Base-by-base conservation (phyloP, 495 filamentous ascomycete species). In the Penicillium soppii region DNA sequence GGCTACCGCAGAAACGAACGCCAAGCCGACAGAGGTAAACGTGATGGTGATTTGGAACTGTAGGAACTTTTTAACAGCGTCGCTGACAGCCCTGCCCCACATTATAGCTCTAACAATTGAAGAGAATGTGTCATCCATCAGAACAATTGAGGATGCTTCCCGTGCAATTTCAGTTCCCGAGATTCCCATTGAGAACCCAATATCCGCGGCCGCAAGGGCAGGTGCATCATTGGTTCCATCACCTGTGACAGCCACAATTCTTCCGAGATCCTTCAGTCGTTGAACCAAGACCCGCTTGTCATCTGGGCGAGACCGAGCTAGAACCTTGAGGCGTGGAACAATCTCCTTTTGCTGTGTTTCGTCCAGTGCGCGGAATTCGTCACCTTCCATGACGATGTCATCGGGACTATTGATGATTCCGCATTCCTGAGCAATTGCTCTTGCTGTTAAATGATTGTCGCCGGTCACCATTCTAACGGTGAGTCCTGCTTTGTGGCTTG, bases 141-240 rank as follows among this genome's bases (percentile, higher is more conserved):
- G 69, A 52, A 91, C 85, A 54, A 91, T 91, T 12, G 85, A 82
- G 12, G 88, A 89, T 17, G 88, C 87, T 58, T 90, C 88, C 58
- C 89, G 89, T 10, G 88, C 87, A 21, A 91, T 85, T 58, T 91
- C 88, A 26, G 88, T 91, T 39, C 87, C 87, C 20, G 86, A 78
- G 40, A 90, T 89, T 39, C 87, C 87, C 87, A 91, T 91, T 36
- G 88, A 89, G 70, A 91, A 91, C 8, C 87, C 88, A 30, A 91
- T 84, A 65, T 91, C 88, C 29, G 87, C 86, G 55, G 80, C 79
- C 65, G 86, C 88, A 29, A 91, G 75, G 23, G 87, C 87, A 8
- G 87, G 87, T 1, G 84, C 87, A 64, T 91, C 87, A 59, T 91
- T 91, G 46, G 87, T 91, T 15, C 87, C 87, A 56, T 91, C 87